Evolutionary conservation across 257 asterid genomes (phyloP).

Genomic region (Plantago ovata): DNA sequence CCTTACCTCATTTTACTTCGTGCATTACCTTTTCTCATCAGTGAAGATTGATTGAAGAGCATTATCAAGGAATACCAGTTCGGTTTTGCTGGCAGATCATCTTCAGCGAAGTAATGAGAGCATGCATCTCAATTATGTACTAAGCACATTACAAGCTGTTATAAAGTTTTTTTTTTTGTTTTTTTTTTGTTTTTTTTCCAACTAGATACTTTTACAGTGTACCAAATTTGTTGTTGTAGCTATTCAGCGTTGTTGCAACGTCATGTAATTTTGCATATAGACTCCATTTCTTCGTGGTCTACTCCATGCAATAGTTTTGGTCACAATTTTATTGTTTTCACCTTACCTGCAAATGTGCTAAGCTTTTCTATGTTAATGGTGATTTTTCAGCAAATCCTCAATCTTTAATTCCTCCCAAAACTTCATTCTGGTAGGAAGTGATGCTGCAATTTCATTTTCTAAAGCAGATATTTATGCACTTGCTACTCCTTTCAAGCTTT

Average conservation of each 20-base stretch:
- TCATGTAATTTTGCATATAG: slow-evolving; percentile 9
- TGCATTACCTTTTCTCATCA: slow-evolving; percentile 80
- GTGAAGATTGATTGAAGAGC: slow-evolving; percentile 73
- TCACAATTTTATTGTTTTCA: neutral
- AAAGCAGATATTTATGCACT: no score
- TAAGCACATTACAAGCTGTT: slow-evolving; percentile 14
- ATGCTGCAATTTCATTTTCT: no score
- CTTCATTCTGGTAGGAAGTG: no score
- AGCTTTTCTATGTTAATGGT: no score
- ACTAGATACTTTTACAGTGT: slow-evolving; percentile 18
- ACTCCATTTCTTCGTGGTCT: neutral
- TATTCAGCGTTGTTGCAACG: slow-evolving; percentile 15
- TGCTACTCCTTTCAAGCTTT: no score
- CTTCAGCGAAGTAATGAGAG: slow-evolving; percentile 12
- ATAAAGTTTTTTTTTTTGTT: slow-evolving; percentile 12
- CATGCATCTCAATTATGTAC: slow-evolving; percentile 21
- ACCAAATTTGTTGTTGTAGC: slow-evolving; percentile 33
- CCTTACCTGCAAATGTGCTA: neutral
- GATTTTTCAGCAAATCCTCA: no score
- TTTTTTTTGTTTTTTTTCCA: slow-evolving; percentile 31
- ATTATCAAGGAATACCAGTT: neutral
- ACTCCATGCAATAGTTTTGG: neutral
- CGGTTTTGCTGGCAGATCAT: slow-evolving; percentile 8
- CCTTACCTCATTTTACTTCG: slow-evolving; percentile 76
- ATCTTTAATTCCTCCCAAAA: no score